Evolutionary conservation across 176 grass and related monocot species (phyloP).

Genomic region (Aegilops sharonensis): DNA sequence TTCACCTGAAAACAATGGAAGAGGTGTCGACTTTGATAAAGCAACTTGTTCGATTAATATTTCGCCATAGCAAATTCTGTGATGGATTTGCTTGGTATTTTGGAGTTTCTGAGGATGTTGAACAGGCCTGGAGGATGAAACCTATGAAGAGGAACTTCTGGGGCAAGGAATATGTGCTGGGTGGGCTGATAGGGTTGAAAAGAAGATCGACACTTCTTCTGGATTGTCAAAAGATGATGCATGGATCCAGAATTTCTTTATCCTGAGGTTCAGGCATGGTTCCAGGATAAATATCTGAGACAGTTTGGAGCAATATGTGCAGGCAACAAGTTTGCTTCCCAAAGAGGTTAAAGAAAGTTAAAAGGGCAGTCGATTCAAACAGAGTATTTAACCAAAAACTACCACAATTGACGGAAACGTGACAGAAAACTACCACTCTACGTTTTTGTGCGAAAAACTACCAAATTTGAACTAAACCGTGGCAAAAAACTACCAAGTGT

Average conservation of each 20-base stretch:
- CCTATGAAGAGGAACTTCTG: slow-evolving; percentile 51
- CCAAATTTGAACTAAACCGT: too few relatives aligned
- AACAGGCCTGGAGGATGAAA: slow-evolving; percentile 52
- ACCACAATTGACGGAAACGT: too few relatives aligned
- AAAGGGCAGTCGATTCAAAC: not conserved
- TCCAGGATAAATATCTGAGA: slow-evolving; percentile 53
- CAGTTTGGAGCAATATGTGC: slow-evolving; percentile 54
- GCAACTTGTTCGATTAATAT: slow-evolving; percentile 75
- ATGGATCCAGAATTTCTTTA: slow-evolving; percentile 63
- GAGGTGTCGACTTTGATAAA: slow-evolving; percentile 95
- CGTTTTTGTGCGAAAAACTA: too few relatives aligned
- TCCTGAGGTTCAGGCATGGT: slow-evolving; percentile 54
- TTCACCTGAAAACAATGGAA: slow-evolving; percentile 94
- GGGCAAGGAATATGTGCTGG: slow-evolving; percentile 79
- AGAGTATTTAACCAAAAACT: not conserved
- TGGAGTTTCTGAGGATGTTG: slow-evolving; percentile 59
- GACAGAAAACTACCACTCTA: too few relatives aligned
- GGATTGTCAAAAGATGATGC: slow-evolving; percentile 37
- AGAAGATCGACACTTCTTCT: slow-evolving; percentile 36
- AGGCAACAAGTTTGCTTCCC: slow-evolving; percentile 49
- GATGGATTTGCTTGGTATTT: slow-evolving; percentile 73
- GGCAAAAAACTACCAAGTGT: too few relatives aligned
- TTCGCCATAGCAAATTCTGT: slow-evolving; percentile 58
- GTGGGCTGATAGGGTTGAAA: slow-evolving; percentile 87
- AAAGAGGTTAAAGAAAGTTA: slow-evolving; percentile 62